These are phyloP conservation scores for Kockiozyma suomiensis DNA, from an alignment of 805 yeast genomes.

Conservation along the genomic window DNA sequence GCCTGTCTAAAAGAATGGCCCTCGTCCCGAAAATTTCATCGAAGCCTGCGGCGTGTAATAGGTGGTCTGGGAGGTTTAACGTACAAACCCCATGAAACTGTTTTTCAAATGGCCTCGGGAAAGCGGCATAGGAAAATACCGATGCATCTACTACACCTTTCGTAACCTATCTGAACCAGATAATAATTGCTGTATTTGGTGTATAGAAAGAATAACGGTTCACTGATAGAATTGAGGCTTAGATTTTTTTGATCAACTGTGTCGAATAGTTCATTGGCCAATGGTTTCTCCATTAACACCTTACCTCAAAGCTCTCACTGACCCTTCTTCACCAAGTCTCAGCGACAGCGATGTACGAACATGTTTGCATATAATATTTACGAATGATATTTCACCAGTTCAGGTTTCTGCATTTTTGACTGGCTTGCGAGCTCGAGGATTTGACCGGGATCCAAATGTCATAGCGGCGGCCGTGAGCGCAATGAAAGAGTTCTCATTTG, in stretches of 20 bases:
- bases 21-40: constrained; percentile 2
- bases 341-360: constrained; percentile 64
- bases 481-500: constrained; percentile 63
- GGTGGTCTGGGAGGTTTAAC: not conserved
- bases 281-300: constrained; percentile 48
- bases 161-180: no score
- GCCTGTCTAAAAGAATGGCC: not conserved
- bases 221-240: no score
- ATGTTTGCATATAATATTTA: constrained; percentile 64
- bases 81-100: not conserved
- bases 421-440: constrained; percentile 67
- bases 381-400: constrained; percentile 62
- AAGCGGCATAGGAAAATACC: not conserved
- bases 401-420: constrained; percentile 81
- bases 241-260: no score
- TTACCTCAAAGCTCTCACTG: constrained; percentile 64
- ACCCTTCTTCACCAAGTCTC: constrained; percentile 58
- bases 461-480: constrained; percentile 86
- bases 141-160: not conserved
- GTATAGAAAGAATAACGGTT: not conserved
- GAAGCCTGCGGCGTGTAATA: not conserved
- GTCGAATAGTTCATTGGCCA: not conserved
- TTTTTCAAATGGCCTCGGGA: not conserved
- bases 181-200: not conserved
- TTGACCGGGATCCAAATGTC: constrained; percentile 79